Evolutionary conservation across 495 filamentous ascomycete species (phyloP).

Genomic region (Chaetomium fimeti): DNA sequence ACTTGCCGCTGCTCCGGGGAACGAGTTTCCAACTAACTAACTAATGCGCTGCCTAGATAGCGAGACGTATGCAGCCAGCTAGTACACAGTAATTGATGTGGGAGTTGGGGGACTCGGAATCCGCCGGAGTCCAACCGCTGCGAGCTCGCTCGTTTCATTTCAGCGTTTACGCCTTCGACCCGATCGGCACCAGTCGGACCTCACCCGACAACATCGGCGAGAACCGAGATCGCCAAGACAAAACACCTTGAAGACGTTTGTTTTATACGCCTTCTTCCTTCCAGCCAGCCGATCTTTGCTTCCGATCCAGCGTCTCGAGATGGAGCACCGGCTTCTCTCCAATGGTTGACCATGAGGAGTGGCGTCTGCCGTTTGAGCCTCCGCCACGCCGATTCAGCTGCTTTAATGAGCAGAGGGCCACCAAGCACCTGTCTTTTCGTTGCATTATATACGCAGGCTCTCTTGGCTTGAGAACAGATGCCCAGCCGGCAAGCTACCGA

Average conservation of each 20-base stretch:
- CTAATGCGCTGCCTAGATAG: background rate
- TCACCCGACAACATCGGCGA: too few relatives aligned
- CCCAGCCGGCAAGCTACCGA: background rate
- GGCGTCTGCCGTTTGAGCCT: background rate
- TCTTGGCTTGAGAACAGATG: background rate
- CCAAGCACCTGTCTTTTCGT: background rate
- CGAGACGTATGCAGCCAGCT: too few relatives aligned
- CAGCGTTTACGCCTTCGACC: too few relatives aligned
- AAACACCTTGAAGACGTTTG: background rate
- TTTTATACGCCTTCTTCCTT: conserved; percentile 4
- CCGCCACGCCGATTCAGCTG: background rate
- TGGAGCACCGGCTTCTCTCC: background rate
- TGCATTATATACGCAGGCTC: background rate
- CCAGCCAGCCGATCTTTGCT: background rate
- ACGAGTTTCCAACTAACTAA: background rate
- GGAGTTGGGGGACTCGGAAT: too few relatives aligned
- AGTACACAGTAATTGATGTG: too few relatives aligned
- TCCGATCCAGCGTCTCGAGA: background rate
- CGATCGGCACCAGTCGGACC: too few relatives aligned
- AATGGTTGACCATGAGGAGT: background rate
- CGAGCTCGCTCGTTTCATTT: too few relatives aligned
- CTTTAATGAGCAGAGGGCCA: too few relatives aligned
- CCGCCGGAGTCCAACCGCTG: too few relatives aligned
- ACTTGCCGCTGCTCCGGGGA: background rate
- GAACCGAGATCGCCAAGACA: too few relatives aligned